phyloP scores from a whole-genome alignment of 805 yeast genomes.

The Wickerhamiella azyma region DNA sequence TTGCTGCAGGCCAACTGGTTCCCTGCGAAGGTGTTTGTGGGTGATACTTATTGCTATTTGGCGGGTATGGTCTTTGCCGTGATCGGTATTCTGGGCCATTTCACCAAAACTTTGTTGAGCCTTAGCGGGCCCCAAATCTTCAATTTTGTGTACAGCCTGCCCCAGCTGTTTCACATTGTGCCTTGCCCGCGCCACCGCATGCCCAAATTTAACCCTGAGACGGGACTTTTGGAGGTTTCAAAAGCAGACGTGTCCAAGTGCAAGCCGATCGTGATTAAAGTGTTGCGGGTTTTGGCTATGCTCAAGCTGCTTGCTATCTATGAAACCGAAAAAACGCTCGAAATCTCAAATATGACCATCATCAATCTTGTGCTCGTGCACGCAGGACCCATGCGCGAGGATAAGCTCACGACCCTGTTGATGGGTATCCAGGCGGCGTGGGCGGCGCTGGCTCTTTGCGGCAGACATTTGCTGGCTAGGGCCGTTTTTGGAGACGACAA shows the following conservation, averaged over 20 bases:
- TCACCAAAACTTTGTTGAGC: constrained; percentile 77
- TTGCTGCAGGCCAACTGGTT: constrained; percentile 70
- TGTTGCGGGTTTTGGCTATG: constrained; percentile 36
- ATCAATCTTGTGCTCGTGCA: constrained; percentile 72
- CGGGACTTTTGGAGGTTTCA: constrained; percentile 69
- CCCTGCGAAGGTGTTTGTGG: constrained; percentile 90
- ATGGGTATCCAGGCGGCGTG: constrained; percentile 47
- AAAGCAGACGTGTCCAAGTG: constrained; percentile 23
- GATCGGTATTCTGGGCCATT: constrained; percentile 91
- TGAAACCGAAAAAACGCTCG: constrained; percentile 23
- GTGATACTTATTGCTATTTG: constrained; percentile 95
- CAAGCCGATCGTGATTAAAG: constrained; percentile 11
- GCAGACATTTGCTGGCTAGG: constrained; percentile 76
- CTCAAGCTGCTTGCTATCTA: constrained; percentile 38
- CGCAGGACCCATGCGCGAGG: constrained; percentile 87
- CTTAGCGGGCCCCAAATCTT: constrained; percentile 84
- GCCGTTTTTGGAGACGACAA: constrained; percentile 85
- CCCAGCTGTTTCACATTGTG: constrained; percentile 73
- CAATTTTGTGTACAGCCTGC: constrained; percentile 81
- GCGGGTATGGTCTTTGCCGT: constrained; percentile 98
- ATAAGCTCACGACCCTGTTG: constrained; percentile 47
- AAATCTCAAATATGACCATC: constrained; percentile 71
- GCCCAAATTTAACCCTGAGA: constrained; percentile 56
- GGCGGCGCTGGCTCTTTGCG: constrained; percentile 52
- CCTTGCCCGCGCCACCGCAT: constrained; percentile 94